Evolutionary conservation across 202 grass and related monocot genomes (phyloP), one percentile per base, ranked within the genome.

Genomic region (Dendrocalamus latiflorus): DNA sequence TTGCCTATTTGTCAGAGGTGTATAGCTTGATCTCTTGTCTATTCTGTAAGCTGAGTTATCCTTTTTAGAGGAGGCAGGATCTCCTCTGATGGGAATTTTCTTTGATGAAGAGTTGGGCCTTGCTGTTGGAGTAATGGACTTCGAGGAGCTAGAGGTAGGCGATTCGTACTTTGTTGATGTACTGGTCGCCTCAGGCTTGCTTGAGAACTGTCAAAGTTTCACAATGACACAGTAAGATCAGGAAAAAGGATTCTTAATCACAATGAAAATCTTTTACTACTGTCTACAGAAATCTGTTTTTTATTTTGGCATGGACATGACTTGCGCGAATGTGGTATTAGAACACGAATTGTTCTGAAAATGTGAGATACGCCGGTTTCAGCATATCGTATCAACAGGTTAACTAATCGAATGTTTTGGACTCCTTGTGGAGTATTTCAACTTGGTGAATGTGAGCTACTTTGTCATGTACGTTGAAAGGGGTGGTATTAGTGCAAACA

Each of bases 1-100:
- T 9, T 79, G 79, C 16, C 25, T 86, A 45, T 80, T 82, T 54
- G 78, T 57, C 77, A 88, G 74, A 75, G 74, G 67, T 67, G 80
- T 88, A n/a, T 81, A 83, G 56, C 87, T 89, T 72, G 86, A 81
- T 65, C 36, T 86, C 68, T 86, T 89, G 16, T 86, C 80, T n/a
- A n/a, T n/a, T 65, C 72, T 86, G 65, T 71, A 89, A 55, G 76
- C n/a, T 24, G 81, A 49, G 33, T 42, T 68, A 36, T 68, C 61
- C 33, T 77, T 42, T 26, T 78, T 88, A 11, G 36, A 70, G 74
- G 49, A 81, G 25, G 43, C 5, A 80, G 82, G 49, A 76, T 20
- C 8, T 48, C 6, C 65, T 68, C 14, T 81, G 45, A n/a, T 45
- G 76, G 20, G 55, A 24, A 3, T 72, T 81, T 89, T 86, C 47